These are phyloP conservation scores for Plasmodium adleri DNA, from an alignment of 169 alveolate species.

Conservation along the genomic window DNA sequence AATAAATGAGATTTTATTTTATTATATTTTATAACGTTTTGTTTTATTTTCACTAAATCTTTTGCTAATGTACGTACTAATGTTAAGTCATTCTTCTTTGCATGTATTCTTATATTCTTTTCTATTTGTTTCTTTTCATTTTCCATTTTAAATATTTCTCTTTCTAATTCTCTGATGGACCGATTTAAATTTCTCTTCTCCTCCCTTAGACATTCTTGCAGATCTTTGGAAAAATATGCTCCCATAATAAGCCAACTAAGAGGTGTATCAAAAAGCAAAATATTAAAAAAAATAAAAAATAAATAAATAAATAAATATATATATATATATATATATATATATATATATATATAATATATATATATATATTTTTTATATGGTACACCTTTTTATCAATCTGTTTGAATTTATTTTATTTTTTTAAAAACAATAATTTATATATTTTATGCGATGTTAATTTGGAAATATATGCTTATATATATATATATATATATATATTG, in stretches of 20 bases:
- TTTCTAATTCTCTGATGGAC: constrained; percentile 44
- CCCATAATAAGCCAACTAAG: constrained; percentile 11
- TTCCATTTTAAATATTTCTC: constrained; percentile 47
- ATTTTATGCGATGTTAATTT: too few relatives aligned
- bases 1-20: constrained; percentile 57
- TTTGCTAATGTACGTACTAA: constrained; percentile 38
- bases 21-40: constrained; percentile 34
- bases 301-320: too few relatives aligned
- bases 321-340: not conserved
- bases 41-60: constrained; percentile 37
- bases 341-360: constrained; percentile 3
- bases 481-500: too few relatives aligned
- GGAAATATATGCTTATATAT: too few relatives aligned
- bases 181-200: constrained; percentile 59
- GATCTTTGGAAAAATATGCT: constrained; percentile 24
- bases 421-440: too few relatives aligned
- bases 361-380: not conserved
- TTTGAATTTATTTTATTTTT: too few relatives aligned
- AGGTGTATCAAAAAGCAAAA: not conserved
- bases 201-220: constrained; percentile 49
- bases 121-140: constrained; percentile 47
- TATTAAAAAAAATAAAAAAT: too few relatives aligned
- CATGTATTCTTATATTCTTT: constrained; percentile 36
- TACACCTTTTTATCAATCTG: too few relatives aligned
- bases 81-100: constrained; percentile 20